A percentile compares a stretch with the other conserved stretches of the same genome.
Evolutionary conservation across 257 asterid genomes (phyloP).

Genomic region (Knoxia roxburghii): DNA sequence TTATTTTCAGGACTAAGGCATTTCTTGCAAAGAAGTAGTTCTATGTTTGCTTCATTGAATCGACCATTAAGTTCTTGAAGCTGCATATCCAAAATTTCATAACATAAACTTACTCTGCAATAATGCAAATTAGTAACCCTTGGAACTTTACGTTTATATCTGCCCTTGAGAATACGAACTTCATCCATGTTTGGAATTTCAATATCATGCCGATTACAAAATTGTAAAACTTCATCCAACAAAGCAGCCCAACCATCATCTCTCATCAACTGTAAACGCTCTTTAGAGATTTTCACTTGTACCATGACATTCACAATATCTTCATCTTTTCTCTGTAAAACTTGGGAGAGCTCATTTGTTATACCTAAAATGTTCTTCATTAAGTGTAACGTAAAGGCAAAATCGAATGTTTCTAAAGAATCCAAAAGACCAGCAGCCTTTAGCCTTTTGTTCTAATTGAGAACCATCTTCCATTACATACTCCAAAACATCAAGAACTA

Average conservation of each 20-base stretch:
- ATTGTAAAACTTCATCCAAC: background rate
- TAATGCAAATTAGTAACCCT: background rate
- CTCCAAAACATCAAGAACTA: no score
- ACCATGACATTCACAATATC: background rate
- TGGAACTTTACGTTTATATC: background rate
- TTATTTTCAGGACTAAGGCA: background rate
- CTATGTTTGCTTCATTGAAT: no score
- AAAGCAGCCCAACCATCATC: background rate
- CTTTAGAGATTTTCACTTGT: background rate
- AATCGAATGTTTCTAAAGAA: no score
- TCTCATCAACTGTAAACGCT: background rate
- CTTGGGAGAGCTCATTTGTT: background rate
- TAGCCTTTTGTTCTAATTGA: background rate
- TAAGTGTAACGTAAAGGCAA: background rate
- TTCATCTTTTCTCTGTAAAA: constrained; percentile 1
- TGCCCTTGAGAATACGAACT: background rate
- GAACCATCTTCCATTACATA: background rate
- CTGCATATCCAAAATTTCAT: no score
- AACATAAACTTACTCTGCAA: background rate
- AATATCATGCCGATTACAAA: background rate
- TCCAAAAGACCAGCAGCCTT: background rate
- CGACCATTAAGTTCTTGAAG: no score
- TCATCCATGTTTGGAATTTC: background rate
- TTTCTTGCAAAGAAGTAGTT: background rate
- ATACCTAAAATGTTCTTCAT: background rate